A percentile compares a stretch with the other conserved stretches of the same genome.
Evolutionary conservation across 2,329 filamentous ascomycete species (phyloP).

Genomic region (Phialocephala sp.): DNA sequence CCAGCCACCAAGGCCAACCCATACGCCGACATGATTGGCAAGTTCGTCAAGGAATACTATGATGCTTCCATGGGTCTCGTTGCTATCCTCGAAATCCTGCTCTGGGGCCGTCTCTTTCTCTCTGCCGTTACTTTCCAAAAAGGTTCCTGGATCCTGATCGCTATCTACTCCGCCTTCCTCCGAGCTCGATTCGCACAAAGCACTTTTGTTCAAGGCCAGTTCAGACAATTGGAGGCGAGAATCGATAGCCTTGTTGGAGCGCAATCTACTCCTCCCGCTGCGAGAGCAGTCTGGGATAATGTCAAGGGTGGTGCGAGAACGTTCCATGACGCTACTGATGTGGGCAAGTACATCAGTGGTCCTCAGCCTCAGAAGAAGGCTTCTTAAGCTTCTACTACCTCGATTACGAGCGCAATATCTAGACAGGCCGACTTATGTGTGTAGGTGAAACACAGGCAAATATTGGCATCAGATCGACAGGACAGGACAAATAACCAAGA

Average conservation of each 20-base stretch:
- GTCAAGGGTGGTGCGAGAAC: constrained; percentile 76
- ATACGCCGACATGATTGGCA: constrained; percentile 82
- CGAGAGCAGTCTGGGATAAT: constrained; percentile 78
- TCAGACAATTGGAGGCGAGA: constrained; percentile 73
- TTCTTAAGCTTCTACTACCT: constrained; percentile 29
- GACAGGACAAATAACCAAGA: not conserved
- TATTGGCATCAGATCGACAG: not conserved
- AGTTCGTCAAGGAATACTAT: constrained; percentile 98
- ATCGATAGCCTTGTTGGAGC: constrained; percentile 83
- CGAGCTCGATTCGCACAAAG: constrained; percentile 90
- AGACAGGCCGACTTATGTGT: constrained; percentile 3
- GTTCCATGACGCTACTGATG: constrained; percentile 79
- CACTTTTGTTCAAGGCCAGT: constrained; percentile 85
- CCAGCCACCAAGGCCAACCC: constrained; percentile 55
- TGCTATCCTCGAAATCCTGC: constrained; percentile 81
- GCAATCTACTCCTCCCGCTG: constrained; percentile 83
- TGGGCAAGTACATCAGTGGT: constrained; percentile 72
- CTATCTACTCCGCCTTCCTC: constrained; percentile 89
- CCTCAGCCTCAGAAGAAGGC: constrained; percentile 66
- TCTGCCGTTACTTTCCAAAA: constrained; percentile 87
- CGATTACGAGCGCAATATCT: not conserved
- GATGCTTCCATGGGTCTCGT: constrained; percentile 95
- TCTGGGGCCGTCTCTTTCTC: constrained; percentile 83
- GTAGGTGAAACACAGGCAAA: constrained; percentile 17
- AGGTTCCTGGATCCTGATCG: constrained; percentile 87